These are phyloP conservation scores for Pseudogymnoascus sp. DNA, from an alignment of 2,329 filamentous ascomycete genomes.

Conservation along the genomic window DNA sequence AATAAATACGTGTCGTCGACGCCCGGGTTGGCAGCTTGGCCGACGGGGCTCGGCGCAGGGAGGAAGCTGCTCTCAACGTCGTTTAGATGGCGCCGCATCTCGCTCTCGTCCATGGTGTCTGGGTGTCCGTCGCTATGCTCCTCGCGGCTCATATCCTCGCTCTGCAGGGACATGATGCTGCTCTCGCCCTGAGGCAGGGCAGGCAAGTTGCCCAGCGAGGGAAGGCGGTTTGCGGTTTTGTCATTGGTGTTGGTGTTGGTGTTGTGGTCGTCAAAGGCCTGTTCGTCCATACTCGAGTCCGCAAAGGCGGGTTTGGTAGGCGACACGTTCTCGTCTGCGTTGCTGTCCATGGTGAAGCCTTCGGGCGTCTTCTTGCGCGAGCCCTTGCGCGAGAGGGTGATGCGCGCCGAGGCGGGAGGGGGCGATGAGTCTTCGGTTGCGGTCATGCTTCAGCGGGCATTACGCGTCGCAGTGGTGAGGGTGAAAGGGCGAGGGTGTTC, in stretches of 20 bases:
- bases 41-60: slow-evolving; percentile 49
- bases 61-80: slow-evolving; percentile 62
- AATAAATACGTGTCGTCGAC: slow-evolving; percentile 55
- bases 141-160: slow-evolving; percentile 19
- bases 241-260: not conserved
- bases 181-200: slow-evolving; percentile 21
- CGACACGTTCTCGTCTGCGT: not conserved
- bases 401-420: not conserved
- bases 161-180: slow-evolving; percentile 24
- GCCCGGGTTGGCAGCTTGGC: slow-evolving; percentile 35
- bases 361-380: not conserved
- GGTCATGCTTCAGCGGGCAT: not conserved
- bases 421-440: slow-evolving; percentile 4
- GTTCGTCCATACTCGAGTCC: not conserved
- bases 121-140: slow-evolving; percentile 20
- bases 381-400: slow-evolving; percentile 7
- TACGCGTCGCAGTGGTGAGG: not conserved
- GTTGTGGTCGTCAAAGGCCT: not conserved
- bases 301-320: not conserved
- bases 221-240: not conserved
- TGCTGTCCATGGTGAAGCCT: not conserved
- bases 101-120: slow-evolving; percentile 26
- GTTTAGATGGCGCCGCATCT: slow-evolving; percentile 41
- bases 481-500: not conserved
- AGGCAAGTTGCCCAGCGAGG: not conserved